Conservation (phyloP, 805 yeast genomes). For the Yarrowia sp. region DNA sequence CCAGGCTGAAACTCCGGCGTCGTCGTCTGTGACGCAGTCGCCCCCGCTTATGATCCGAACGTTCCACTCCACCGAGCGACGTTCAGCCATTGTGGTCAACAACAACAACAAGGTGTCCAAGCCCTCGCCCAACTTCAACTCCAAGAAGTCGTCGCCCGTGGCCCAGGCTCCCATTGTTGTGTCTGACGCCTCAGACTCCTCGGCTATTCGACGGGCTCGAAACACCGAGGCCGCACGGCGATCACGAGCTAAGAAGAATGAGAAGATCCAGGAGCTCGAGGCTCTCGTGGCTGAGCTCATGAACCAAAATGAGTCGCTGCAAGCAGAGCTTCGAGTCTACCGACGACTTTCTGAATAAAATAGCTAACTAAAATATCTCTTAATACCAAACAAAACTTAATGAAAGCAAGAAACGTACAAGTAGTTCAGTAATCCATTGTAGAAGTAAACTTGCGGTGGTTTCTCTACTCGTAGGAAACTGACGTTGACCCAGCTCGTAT, state of each 20-base stretch:
- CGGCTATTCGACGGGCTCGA: conserved; percentile 79
- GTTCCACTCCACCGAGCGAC: conserved; percentile 39
- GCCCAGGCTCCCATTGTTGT: conserved; percentile 65
- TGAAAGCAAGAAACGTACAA: too few relatives aligned
- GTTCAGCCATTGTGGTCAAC: conserved; percentile 42
- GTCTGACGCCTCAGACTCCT: conserved; percentile 64
- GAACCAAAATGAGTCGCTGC: conserved; percentile 62
- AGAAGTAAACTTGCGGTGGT: too few relatives aligned
- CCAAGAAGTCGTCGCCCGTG: conserved; percentile 51
- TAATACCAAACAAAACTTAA: neutral
- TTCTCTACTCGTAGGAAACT: too few relatives aligned
- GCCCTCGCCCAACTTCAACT: conserved; percentile 42
- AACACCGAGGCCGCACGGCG: conserved; percentile 94
- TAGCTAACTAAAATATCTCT: conserved; percentile 23
- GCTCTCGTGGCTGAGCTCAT: conserved; percentile 70
- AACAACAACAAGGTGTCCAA: conserved; percentile 37
- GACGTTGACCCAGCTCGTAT: too few relatives aligned
- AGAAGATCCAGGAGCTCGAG: conserved; percentile 84
- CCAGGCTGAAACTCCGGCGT: conserved; percentile 26
- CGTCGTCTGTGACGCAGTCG: conserved; percentile 16
- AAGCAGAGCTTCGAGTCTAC: conserved; percentile 54
- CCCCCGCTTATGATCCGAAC: conserved; percentile 35
- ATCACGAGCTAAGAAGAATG: conserved; percentile 90
- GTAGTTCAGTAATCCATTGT: too few relatives aligned
- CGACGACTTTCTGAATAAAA: conserved; percentile 28